Percentiles rank a stretch among this genome's conserved stretches.
These are phyloP conservation scores for Anthracocystis walkeri DNA, from an alignment of 1,284 basidiomycete species.

Conservation along the genomic window DNA sequence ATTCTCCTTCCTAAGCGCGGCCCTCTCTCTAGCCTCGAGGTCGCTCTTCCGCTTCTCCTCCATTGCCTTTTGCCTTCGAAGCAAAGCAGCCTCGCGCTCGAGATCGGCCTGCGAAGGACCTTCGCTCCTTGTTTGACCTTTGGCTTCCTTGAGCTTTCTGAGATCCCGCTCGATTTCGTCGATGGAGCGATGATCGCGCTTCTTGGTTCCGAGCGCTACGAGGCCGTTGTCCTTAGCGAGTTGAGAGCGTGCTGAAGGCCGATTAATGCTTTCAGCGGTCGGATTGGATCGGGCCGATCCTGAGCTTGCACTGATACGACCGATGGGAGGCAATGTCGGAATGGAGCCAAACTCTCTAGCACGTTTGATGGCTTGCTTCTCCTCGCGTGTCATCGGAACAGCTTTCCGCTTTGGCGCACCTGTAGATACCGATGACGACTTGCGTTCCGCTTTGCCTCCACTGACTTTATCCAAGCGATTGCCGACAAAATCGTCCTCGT, in stretches of 20 bases:
- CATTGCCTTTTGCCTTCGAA: constrained; percentile 51
- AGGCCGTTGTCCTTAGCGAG: constrained; percentile 31
- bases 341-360: constrained; percentile 47
- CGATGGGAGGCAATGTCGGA: constrained; percentile 21
- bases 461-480: constrained; percentile 36
- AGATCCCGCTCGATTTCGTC: constrained; percentile 60
- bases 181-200: constrained; percentile 52
- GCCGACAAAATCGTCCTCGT: constrained; percentile 51
- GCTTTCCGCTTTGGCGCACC: constrained; percentile 23
- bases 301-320: constrained; percentile 9
- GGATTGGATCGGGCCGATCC: constrained; percentile 24
- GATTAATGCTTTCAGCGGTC: constrained; percentile 4
- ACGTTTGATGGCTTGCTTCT: constrained; percentile 48
- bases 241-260: constrained; percentile 15
- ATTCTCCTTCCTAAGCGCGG: constrained; percentile 15
- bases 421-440: constrained; percentile 12
- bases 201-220: constrained; percentile 48
- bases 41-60: constrained; percentile 42
- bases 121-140: constrained; percentile 14
- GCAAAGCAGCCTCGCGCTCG: constrained; percentile 42
- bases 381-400: constrained; percentile 51
- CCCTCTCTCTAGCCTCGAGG: constrained; percentile 27
- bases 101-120: constrained; percentile 27
- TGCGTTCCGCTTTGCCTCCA: constrained; percentile 12
- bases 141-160: constrained; percentile 35